Conservation (phyloP, 31 red algal species). For the Odonthalia washingtoniensis region DNA sequence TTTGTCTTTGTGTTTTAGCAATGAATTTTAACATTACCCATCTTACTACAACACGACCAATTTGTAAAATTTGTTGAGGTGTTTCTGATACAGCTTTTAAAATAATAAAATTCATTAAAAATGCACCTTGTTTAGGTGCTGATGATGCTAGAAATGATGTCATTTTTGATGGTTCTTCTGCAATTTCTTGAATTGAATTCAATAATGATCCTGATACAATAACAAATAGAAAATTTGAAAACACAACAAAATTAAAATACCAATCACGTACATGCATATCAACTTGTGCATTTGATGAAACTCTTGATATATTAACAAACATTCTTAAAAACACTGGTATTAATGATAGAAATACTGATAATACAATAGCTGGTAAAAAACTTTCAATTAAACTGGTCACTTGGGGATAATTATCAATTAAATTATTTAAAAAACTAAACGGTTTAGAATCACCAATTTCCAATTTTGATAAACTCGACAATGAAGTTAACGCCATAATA, state of each 20-base stretch:
- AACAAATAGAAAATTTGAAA: conserved; percentile 79
- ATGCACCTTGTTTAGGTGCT: conserved; percentile 74
- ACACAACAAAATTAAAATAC: conserved; percentile 78
- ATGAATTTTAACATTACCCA: conserved; percentile 62
- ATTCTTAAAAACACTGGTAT: conserved; percentile 68
- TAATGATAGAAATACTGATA: conserved; percentile 62
- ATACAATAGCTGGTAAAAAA: conserved; percentile 72
- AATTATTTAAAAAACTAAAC: conserved; percentile 65
- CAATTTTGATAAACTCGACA: conserved; percentile 45
- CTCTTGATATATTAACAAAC: conserved; percentile 51
- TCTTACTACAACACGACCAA: conserved; percentile 56
- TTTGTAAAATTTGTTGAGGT: conserved; percentile 65
- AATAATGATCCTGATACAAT: conserved; percentile 64
- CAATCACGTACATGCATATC: conserved; percentile 63
- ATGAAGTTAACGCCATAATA: conserved; percentile 73
- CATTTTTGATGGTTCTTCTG: conserved; percentile 34
- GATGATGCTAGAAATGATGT: conserved; percentile 63
- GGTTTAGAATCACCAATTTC: conserved; percentile 60
- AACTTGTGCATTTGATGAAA: conserved; percentile 50
- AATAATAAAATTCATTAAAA: conserved; percentile 86
- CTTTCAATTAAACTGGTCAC: conserved; percentile 67
- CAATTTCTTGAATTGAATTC: conserved; percentile 46
- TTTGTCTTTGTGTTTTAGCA: conserved; percentile 68
- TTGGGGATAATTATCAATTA: conserved; percentile 22
- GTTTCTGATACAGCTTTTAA: conserved; percentile 68